Evolutionary conservation across 2,329 filamentous ascomycete genomes (phyloP).

Genomic region (Fusarium mundagurra): DNA sequence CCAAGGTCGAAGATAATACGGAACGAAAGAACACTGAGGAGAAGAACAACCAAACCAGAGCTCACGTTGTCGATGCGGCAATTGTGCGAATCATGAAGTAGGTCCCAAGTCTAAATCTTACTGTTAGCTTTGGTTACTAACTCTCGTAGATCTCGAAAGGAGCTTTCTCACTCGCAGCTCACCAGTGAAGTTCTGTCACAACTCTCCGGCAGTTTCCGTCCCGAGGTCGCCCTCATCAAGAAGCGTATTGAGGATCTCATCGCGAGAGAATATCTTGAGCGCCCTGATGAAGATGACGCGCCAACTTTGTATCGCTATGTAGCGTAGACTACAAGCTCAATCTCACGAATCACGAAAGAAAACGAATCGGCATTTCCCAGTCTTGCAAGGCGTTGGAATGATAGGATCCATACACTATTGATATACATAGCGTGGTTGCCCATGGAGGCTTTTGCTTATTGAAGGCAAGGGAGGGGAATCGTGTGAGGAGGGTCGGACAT

Average conservation of each 20-base stretch:
- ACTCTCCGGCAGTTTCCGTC: slow-evolving; percentile 75
- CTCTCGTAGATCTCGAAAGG: slow-evolving; percentile 73
- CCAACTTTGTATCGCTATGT: slow-evolving; percentile 76
- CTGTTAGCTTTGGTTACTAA: slow-evolving; percentile 9
- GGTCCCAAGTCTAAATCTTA: slow-evolving; percentile 45
- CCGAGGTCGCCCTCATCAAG: slow-evolving; percentile 81
- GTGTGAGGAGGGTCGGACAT: not conserved
- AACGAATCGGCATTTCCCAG: slow-evolving; percentile 19
- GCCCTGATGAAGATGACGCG: slow-evolving; percentile 71
- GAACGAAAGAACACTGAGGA: slow-evolving; percentile 77
- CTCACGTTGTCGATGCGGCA: slow-evolving; percentile 78
- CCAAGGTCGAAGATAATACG: slow-evolving; percentile 82
- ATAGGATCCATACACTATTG: slow-evolving; percentile 20
- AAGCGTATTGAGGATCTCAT: slow-evolving; percentile 83
- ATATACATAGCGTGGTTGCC: slow-evolving; percentile 27
- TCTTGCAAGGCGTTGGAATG: slow-evolving; percentile 38
- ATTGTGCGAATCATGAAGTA: slow-evolving; percentile 90
- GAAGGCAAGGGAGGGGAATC: not conserved
- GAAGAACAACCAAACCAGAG: slow-evolving; percentile 77
- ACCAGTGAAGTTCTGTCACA: slow-evolving; percentile 78
- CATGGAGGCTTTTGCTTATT: slow-evolving; percentile 6
- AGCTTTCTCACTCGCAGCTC: slow-evolving; percentile 74
- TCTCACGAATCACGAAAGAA: slow-evolving; percentile 40
- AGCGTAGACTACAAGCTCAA: slow-evolving; percentile 57
- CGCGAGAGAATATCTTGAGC: slow-evolving; percentile 79